Base-by-base conservation (phyloP, 257 asterid genomes). In the Fraxinus excelsior region DNA sequence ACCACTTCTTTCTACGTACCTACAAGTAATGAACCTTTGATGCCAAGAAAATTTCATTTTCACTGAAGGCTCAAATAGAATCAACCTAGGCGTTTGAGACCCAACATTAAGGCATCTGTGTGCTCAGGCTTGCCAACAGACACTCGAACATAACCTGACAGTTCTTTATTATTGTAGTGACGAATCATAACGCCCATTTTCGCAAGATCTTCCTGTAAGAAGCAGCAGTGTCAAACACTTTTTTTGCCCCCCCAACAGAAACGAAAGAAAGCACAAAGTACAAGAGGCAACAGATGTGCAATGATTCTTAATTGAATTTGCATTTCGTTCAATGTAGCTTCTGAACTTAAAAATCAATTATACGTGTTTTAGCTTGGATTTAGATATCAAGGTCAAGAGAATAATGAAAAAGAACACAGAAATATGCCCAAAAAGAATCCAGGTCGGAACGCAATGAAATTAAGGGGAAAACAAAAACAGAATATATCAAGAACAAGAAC, bases 121-220 rank as follows among this genome's bases (percentile, higher is more conserved):
- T 93, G 99, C 90, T 91, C 95, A 2, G 97, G 99, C 87, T 91
- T 93, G 40, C 99, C 99, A 25, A 91, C 98, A 28, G 99, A 93
- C 34, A 96, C 91, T 16, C 98, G 97, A 19, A 96, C 98, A 58
- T 85, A 96, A 71, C 96, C 97, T 5, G 87, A 86, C 83, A 96
- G 73, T 77, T 96, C 99, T 78, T 88, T 96, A 83, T 87, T 93
- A 72, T 87, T 87, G 90, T 96, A 96, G 84, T 96, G 98, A 66
- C 97, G 98, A 81, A 96, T 93, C 98, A 96, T 96, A 70, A 96
- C 89, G 0, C 99, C 98, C 94, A 77, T 90, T 72, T 83, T 86
- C 2, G 97, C 89, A 0, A 93, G 96, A 72, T 96, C 97, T 78
- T 96, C 99, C 98, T 95, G 94, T 64, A 82, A 35, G 68, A 74